These are phyloP conservation scores for Xylaria sp. DNA, from an alignment of 495 filamentous ascomycete genomes.

Conservation along the genomic window DNA sequence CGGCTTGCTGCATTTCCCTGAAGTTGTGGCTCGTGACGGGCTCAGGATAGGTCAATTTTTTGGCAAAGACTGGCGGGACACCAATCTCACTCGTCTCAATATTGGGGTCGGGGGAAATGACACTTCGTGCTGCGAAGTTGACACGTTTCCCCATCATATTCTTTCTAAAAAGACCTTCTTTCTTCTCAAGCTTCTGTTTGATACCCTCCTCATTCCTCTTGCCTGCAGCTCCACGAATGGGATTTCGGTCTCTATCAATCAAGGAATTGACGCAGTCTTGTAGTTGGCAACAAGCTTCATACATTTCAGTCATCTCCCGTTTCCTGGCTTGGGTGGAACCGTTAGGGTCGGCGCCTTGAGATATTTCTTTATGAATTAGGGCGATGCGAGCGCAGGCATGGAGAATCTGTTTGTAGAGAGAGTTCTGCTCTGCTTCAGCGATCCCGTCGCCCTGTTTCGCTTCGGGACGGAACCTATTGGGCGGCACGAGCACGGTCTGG, in stretches of 20 bases:
- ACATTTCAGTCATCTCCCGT: constrained; percentile 52
- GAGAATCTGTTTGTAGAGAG: constrained; percentile 80
- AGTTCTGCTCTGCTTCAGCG: constrained; percentile 85
- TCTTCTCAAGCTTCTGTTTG: constrained; percentile 98
- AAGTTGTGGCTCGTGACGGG: constrained; percentile 98
- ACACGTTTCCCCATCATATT: constrained; percentile 99
- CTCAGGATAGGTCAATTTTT: constrained; percentile 95
- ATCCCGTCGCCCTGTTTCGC: constrained; percentile 79
- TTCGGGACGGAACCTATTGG: constrained; percentile 91
- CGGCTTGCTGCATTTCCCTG: constrained; percentile 92
- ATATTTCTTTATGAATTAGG: constrained; percentile 77
- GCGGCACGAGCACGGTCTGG: constrained; percentile 81
- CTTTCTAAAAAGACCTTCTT: constrained; percentile 96
- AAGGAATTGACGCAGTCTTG: constrained; percentile 91
- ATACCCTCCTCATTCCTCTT: constrained; percentile 81
- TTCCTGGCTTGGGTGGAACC: constrained; percentile 27
- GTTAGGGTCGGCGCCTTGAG: constrained; percentile 33
- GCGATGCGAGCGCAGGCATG: constrained; percentile 71
- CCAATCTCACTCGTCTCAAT: constrained; percentile 99
- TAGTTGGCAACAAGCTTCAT: constrained; percentile 73
- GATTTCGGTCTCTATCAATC: constrained; percentile 85
- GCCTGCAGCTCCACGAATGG: constrained; percentile 74
- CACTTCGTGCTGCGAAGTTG: constrained; percentile 96
- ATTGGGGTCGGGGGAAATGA: constrained; percentile 98
- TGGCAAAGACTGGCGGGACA: constrained; percentile 95